phyloP scores from a whole-genome alignment of 2,329 filamentous ascomycete genomes.

The Ophiostoma ulmi region DNA sequence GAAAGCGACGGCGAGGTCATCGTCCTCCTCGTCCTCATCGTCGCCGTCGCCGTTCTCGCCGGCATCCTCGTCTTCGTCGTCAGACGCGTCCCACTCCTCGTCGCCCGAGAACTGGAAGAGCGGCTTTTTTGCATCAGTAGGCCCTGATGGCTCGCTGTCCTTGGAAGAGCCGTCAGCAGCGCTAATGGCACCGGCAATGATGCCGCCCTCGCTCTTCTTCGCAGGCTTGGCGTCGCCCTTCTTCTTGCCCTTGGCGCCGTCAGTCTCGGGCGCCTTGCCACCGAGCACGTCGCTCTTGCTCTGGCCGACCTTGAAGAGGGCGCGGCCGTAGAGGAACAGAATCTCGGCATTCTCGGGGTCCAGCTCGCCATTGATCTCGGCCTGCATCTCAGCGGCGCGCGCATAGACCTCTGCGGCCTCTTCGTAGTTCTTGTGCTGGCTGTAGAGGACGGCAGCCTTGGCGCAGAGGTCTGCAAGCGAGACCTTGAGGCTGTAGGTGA shows the following conservation, averaged over 20 bases:
- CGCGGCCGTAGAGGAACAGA: conserved; percentile 88
- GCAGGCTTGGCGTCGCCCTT: conserved; percentile 41
- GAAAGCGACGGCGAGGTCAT: conserved; percentile 74
- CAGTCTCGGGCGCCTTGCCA: conserved; percentile 62
- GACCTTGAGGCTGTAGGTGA: conserved; percentile 44
- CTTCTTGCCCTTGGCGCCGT: conserved; percentile 32
- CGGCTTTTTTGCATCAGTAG: conserved; percentile 57
- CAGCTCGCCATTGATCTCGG: conserved; percentile 87
- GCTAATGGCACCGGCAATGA: conserved; percentile 41
- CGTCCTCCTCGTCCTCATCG: conserved; percentile 55
- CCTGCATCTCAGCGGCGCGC: conserved; percentile 82
- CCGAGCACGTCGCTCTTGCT: conserved; percentile 92
- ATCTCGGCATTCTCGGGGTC: conserved; percentile 86
- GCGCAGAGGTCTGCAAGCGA: conserved; percentile 73
- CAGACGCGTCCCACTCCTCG: conserved; percentile 83
- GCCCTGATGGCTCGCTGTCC: conserved; percentile 23
- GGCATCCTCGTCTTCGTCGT: conserved; percentile 54
- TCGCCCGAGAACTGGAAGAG: conserved; percentile 91
- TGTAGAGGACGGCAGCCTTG: conserved; percentile 78
- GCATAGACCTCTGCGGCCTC: conserved; percentile 84
- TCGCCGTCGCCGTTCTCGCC: conserved; percentile 38
- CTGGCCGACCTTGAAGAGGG: conserved; percentile 88
- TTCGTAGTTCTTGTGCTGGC: conserved; percentile 74
- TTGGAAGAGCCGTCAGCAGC: conserved; percentile 26
- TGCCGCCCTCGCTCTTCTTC: conserved; percentile 41